Evolutionary conservation across 2,329 filamentous ascomycete genomes (phyloP).

Genomic region (Alternaria infectoria): DNA sequence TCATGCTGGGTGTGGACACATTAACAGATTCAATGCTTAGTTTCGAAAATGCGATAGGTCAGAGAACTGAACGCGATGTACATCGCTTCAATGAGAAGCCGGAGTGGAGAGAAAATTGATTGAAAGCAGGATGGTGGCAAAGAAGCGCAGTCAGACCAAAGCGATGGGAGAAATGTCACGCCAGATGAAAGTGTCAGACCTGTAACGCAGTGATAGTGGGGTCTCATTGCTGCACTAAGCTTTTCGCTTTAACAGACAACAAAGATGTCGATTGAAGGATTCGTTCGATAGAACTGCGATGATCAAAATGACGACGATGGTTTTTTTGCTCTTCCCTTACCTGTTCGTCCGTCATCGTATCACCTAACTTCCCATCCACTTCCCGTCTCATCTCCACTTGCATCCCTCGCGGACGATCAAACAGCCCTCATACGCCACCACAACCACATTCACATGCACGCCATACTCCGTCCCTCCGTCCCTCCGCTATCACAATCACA

Average conservation of each 20-base stretch:
- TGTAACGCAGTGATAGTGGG: background rate
- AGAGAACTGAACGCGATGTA: background rate
- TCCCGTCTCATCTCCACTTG: background rate
- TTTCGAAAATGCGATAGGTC: no score
- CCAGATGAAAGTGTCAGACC: background rate
- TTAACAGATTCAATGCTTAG: no score
- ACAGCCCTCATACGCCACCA: constrained; percentile 8
- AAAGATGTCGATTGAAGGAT: background rate
- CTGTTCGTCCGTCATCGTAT: background rate
- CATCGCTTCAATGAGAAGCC: background rate
- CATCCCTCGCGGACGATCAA: background rate
- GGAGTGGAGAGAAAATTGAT: background rate
- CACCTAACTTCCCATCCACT: background rate
- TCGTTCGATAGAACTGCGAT: background rate
- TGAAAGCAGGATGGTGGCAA: background rate
- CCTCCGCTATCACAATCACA: background rate
- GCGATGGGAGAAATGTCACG: background rate
- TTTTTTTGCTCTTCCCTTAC: background rate
- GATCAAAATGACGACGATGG: background rate
- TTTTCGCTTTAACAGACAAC: background rate
- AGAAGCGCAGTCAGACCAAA: background rate
- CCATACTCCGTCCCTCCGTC: background rate
- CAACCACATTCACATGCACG: constrained; percentile 1
- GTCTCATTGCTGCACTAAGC: background rate
- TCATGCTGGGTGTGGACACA: no score